phyloP scores from a whole-genome alignment of 1,284 basidiomycete species.

The Heterobasidion parviporum region DNA sequence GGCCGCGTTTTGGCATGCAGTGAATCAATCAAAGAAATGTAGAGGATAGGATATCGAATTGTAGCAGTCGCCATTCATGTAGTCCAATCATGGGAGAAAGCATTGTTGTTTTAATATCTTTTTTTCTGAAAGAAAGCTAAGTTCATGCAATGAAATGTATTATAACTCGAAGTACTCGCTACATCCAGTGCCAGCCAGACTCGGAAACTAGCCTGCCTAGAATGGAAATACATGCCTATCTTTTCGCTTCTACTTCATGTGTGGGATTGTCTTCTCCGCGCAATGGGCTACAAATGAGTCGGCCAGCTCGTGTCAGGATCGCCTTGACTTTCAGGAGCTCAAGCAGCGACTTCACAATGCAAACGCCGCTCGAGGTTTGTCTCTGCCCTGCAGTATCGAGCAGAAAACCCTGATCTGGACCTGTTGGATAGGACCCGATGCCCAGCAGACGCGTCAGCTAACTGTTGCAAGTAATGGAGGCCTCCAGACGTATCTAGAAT shows the following conservation, averaged over 20 bases:
- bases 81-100: neutral
- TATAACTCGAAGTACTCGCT: neutral
- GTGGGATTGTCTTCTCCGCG: slow-evolving; percentile 31
- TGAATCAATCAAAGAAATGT: neutral
- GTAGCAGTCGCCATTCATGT: neutral
- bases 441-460: slow-evolving; percentile 26
- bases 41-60: neutral
- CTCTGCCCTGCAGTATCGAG: neutral
- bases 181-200: neutral
- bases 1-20: neutral
- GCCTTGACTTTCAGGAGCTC: slow-evolving; percentile 13
- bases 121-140: too few relatives aligned
- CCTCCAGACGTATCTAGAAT: slow-evolving; percentile 28
- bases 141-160: too few relatives aligned
- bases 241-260: slow-evolving; percentile 33
- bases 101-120: neutral
- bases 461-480: neutral
- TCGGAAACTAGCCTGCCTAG: neutral
- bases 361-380: slow-evolving; percentile 46
- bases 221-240: neutral
- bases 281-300: slow-evolving; percentile 3
- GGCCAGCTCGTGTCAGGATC: neutral
- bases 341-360: slow-evolving; percentile 21
- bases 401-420: neutral
- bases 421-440: slow-evolving; percentile 50